Conservation (phyloP, 768 basidiomycete species). For the Leccinellum albellum region DNA sequence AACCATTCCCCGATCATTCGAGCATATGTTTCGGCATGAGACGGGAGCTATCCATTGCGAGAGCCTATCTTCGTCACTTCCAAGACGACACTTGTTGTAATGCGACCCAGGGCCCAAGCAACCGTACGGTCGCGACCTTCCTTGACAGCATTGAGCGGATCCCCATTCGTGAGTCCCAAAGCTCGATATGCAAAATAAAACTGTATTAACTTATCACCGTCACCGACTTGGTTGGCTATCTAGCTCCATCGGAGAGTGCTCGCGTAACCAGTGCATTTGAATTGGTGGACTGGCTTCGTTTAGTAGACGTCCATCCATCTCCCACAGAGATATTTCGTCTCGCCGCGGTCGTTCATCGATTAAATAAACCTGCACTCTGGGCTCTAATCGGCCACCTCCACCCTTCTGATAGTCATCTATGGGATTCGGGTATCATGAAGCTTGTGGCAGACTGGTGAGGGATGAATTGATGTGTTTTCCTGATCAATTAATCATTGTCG, state of each 20-base stretch:
- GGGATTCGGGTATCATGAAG: slow-evolving; percentile 30
- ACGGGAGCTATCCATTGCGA: slow-evolving; percentile 44
- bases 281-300: slow-evolving; percentile 62
- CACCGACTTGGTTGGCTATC: neutral
- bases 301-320: slow-evolving; percentile 36
- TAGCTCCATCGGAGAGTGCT: slow-evolving; percentile 37
- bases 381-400: slow-evolving; percentile 43
- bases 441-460: slow-evolving; percentile 28
- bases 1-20: slow-evolving; percentile 34
- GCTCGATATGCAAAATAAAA: neutral
- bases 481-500: neutral
- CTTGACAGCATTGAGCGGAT: slow-evolving; percentile 41
- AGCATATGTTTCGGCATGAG: slow-evolving; percentile 38
- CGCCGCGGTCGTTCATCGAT: slow-evolving; percentile 34
- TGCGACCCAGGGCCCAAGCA: neutral
- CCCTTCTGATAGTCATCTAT: slow-evolving; percentile 41
- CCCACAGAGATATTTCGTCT: slow-evolving; percentile 41
- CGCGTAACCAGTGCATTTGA: slow-evolving; percentile 45
- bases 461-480: neutral
- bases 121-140: slow-evolving; percentile 37
- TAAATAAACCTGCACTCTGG: slow-evolving; percentile 41
- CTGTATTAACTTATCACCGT: neutral
- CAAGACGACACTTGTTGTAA: slow-evolving; percentile 4
- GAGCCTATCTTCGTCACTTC: slow-evolving; percentile 33
- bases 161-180: slow-evolving; percentile 43